Evolutionary conservation across 371 early-diverging fungal genomes (phyloP).

Genomic region (Sporodiniella umbellata): DNA sequence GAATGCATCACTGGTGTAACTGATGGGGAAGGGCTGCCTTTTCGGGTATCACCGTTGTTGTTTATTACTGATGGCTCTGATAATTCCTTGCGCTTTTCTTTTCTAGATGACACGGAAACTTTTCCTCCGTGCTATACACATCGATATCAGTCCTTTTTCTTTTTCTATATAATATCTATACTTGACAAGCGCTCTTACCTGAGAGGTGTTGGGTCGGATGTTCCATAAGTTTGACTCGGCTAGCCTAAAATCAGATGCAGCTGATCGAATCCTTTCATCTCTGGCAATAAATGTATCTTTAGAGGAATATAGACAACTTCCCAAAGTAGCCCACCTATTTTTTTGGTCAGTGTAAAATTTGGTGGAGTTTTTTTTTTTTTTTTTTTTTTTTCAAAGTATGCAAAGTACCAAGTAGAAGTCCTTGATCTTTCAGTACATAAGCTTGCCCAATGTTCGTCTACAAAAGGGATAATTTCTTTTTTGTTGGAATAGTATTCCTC

Average conservation of each 20-base stretch:
- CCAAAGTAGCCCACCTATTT: slow-evolving; percentile 65
- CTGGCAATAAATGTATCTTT: slow-evolving; percentile 61
- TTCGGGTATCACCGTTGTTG: slow-evolving; percentile 21
- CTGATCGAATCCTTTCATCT: slow-evolving; percentile 61
- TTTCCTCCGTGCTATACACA: slow-evolving; percentile 5
- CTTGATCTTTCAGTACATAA: slow-evolving; percentile 65
- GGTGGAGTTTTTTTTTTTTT: background rate
- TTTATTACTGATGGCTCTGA: slow-evolving; percentile 21
- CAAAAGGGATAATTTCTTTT: slow-evolving; percentile 64
- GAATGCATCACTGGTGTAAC: slow-evolving; percentile 22
- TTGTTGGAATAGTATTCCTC: slow-evolving; percentile 65
- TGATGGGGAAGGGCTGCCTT: slow-evolving; percentile 24
- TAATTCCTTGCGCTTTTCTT: slow-evolving; percentile 18
- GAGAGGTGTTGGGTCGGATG: slow-evolving; percentile 48
- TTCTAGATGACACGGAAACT: slow-evolving; percentile 15
- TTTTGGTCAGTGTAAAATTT: background rate
- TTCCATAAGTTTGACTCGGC: slow-evolving; percentile 64
- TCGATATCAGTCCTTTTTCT: background rate
- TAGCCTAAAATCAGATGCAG: slow-evolving; percentile 63
- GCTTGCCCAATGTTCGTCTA: slow-evolving; percentile 67
- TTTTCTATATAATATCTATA: too few relatives aligned
- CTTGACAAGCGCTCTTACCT: too few relatives aligned
- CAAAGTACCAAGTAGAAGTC: slow-evolving; percentile 57
- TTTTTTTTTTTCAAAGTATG: background rate
- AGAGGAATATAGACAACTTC: slow-evolving; percentile 61